Conservation (phyloP, 441 rosid genomes). For the Corymbia citriodora region DNA sequence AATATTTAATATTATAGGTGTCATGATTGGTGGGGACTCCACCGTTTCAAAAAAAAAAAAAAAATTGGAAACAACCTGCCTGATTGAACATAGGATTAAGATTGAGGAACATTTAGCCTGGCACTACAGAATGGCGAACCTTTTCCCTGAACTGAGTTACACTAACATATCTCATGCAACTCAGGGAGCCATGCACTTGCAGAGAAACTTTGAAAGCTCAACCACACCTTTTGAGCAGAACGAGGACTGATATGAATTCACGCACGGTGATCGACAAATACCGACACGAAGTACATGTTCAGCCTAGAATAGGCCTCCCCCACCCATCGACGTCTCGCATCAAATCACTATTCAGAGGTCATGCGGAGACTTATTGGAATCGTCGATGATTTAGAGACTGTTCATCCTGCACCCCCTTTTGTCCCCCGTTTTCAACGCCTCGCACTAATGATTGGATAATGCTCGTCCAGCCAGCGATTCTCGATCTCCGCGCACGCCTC, state of each 20-base stretch:
- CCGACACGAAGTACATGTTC: not conserved
- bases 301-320: not conserved
- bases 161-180: not conserved
- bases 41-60: not conserved
- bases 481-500: not conserved
- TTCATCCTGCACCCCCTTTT: not conserved
- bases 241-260: not conserved
- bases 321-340: not conserved
- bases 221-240: not conserved
- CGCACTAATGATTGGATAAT: not conserved
- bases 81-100: not conserved
- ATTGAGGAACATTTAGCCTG: not conserved
- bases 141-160: not conserved
- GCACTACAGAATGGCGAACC: not conserved
- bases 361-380: not conserved
- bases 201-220: not conserved
- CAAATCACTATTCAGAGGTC: not conserved
- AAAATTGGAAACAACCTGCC: not conserved
- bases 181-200: not conserved
- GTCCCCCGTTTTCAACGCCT: not conserved
- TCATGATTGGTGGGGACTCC: rapidly evolving
- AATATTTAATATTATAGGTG: not conserved
- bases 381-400: not conserved
- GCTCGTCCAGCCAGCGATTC: not conserved
- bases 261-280: not conserved